Evolutionary conservation across 139 green algal genomes (phyloP), one percentile per base, ranked within the genome.

Genomic region (Gonium pectorale): DNA sequence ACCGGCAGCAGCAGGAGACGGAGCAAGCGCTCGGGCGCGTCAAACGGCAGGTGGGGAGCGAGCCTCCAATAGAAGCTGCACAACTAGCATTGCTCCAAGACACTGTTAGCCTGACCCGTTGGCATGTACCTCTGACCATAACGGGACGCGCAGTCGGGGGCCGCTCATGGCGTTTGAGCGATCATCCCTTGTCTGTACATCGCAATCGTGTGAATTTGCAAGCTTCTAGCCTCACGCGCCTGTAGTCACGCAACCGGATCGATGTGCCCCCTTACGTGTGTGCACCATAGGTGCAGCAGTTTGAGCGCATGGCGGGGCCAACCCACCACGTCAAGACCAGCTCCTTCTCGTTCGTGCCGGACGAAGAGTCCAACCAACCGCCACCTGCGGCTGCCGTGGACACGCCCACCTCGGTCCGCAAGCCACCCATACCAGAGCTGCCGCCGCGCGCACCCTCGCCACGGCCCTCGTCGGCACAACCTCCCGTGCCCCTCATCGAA

Each of bases 261-360:
- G n/a, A n/a, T n/a, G n/a, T n/a, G n/a, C n/a, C n/a, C n/a, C n/a
- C n/a, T n/a, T n/a, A n/a, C n/a, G n/a, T n/a, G n/a, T n/a, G n/a
- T n/a, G n/a, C n/a, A n/a, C n/a, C n/a, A n/a, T n/a, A 86, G 81
- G 69, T 86, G 19, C 52, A 81, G 68, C 67, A 88, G 41, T 88
- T 79, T 33, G 83, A 88, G 83, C 83, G 73, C 37, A 1, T 80
- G 52, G 71, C 35, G 0, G 69, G 37, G n/a, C 63, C 51, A n/a
- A 41, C 37, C 68, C 29, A 43, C 27, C 62, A 62, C 59, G 4
- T 35, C 49, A 77, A 85, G 79, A 43, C 43, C 22, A 40, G 17
- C 6, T 85, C 79, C 79, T 85, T 85, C 79, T 75, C 79, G 26
- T 85, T 85, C 37, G 49, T 75, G 27, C 67, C 62, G 1, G 62